Percentiles rank a stretch among this genome's conserved stretches.
Evolutionary conservation across 345 rosid species (phyloP).

Genomic region (Syzygium aromaticum): DNA sequence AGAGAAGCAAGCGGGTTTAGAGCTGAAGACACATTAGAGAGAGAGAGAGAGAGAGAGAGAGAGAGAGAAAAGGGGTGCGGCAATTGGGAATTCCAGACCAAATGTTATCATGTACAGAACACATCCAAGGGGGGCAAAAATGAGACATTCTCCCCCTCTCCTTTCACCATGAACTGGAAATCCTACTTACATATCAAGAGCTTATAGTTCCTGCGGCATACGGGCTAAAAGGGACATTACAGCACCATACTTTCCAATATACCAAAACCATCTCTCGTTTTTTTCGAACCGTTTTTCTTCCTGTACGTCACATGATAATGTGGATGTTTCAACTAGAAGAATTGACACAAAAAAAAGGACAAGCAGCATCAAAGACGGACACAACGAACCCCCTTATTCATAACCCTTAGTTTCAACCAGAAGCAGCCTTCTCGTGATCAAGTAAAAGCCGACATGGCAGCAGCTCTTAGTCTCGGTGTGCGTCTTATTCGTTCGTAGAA

Average conservation of each 20-base stretch:
- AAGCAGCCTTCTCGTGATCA: background rate
- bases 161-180: background rate
- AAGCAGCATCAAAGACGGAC: background rate
- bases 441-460: background rate
- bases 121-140: constrained; percentile 1
- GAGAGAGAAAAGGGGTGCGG: background rate
- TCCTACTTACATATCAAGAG: background rate
- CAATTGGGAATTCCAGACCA: background rate
- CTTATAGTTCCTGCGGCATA: background rate
- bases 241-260: background rate
- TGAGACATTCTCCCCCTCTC: background rate
- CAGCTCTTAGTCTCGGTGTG: background rate
- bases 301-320: background rate
- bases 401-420: background rate
- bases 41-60: background rate
- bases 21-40: background rate
- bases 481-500: constrained; percentile 48
- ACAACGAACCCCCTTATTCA: constrained; percentile 6
- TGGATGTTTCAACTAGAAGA: background rate
- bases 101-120: background rate
- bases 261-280: background rate
- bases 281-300: background rate
- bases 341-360: background rate
- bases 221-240: background rate
- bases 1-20: background rate